These are phyloP conservation scores for Boletus sp. DNA, from an alignment of 768 basidiomycete species.

Conservation along the genomic window DNA sequence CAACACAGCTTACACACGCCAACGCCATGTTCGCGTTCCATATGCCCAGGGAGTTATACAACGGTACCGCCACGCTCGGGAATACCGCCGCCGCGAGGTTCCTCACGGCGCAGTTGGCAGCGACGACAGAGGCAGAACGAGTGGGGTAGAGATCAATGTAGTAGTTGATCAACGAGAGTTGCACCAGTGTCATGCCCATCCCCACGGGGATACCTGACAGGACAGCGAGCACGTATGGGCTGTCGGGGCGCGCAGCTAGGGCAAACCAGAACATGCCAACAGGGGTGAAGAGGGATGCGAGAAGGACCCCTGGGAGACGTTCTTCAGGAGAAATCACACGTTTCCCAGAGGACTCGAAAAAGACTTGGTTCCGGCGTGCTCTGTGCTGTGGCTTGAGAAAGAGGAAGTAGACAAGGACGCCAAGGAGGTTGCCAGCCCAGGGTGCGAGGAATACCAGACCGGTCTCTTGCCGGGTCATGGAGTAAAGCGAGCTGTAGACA, in stretches of 20 bases:
- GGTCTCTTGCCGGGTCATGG: conserved; percentile 15
- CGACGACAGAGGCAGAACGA: conserved; percentile 27
- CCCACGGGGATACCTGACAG: no score
- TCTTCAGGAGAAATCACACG: conserved; percentile 25
- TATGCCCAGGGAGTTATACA: conserved; percentile 22
- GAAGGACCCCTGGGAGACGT: conserved; percentile 27
- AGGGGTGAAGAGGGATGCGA: conserved; percentile 16
- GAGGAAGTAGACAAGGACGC: conserved; percentile 26
- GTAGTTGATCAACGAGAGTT: no score
- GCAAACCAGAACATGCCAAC: conserved; percentile 31
- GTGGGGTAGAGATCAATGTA: no score
- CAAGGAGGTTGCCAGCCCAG: conserved; percentile 26
- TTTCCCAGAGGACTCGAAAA: conserved; percentile 20
- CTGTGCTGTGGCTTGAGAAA: conserved; percentile 24
- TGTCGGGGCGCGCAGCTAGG: conserved; percentile 15
- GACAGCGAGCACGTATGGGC: conserved; percentile 1
- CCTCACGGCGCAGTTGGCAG: conserved; percentile 27
- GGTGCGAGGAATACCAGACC: conserved; percentile 26
- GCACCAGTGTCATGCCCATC: no score
- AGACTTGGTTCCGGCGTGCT: conserved; percentile 16
- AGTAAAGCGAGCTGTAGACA: conserved; percentile 20
- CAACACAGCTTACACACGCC: conserved; percentile 24
- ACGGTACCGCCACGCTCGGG: conserved; percentile 16
- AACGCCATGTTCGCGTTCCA: conserved; percentile 16
- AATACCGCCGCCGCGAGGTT: conserved; percentile 17